Conservation (phyloP, 768 basidiomycete species). For the Pleurotus salmoneostramineus region DNA sequence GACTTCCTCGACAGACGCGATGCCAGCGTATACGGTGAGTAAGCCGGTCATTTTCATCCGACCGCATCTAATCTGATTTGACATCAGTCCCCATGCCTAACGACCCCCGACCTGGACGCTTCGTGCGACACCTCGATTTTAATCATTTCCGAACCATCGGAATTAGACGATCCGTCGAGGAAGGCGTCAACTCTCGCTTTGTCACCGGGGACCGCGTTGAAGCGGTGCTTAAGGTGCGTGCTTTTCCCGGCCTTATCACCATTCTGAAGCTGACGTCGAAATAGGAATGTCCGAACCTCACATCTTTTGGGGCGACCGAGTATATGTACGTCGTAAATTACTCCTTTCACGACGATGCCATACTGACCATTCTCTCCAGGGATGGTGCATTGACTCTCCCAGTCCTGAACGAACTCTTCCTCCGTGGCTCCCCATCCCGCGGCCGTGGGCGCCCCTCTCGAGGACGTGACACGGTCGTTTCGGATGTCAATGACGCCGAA, state of each 20-base stretch:
- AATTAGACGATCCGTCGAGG: slow-evolving; percentile 88
- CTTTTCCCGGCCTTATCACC: slow-evolving; percentile 10
- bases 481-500: slow-evolving; percentile 56
- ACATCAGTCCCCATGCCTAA: slow-evolving; percentile 59
- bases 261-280: not conserved
- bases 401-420: slow-evolving; percentile 86
- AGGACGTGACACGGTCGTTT: slow-evolving; percentile 45
- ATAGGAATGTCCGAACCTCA: slow-evolving; percentile 86
- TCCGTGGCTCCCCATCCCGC: slow-evolving; percentile 74
- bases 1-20: slow-evolving; percentile 58
- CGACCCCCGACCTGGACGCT: slow-evolving; percentile 74
- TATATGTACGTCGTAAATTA: slow-evolving; percentile 57
- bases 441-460: slow-evolving; percentile 67
- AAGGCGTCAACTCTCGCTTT: slow-evolving; percentile 85
- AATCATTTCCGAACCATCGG: slow-evolving; percentile 97
- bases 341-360: not conserved
- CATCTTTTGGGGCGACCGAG: slow-evolving; percentile 92
- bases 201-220: slow-evolving; percentile 88
- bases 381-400: slow-evolving; percentile 83
- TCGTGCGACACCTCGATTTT: slow-evolving; percentile 87
- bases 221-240: slow-evolving; percentile 67
- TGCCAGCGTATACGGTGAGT: slow-evolving; percentile 71
- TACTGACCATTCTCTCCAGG: not conserved
- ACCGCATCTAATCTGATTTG: not conserved
- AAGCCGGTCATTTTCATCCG: not conserved